Conservation (phyloP, 176 grass and related monocot genomes). For the Cymbopogon citratus region DNA sequence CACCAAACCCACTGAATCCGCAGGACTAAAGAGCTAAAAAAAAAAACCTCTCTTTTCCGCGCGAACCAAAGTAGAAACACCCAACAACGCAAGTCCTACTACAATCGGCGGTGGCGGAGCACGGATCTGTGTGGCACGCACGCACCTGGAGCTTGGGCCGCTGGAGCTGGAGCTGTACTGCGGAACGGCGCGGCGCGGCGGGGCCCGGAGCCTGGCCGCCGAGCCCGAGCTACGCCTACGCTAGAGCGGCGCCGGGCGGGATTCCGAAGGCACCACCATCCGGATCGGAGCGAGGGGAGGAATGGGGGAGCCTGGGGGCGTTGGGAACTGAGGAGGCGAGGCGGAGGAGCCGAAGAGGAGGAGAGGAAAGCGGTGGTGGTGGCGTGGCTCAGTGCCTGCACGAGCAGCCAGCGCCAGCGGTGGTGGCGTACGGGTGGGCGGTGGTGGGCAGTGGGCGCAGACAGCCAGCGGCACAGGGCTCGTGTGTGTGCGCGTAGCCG, state of each 20-base stretch:
- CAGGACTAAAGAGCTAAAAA: not conserved
- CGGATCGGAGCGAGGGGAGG: not conserved
- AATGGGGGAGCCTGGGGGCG: not conserved
- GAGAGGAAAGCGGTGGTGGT: not conserved
- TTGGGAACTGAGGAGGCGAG: not conserved
- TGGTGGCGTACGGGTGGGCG: too few relatives aligned
- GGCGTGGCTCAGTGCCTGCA: not conserved
- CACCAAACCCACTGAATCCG: not conserved
- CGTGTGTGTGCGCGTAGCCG: too few relatives aligned
- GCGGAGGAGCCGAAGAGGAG: not conserved
- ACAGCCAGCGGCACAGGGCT: too few relatives aligned
- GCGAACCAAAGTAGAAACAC: too few relatives aligned
- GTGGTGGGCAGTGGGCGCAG: too few relatives aligned
- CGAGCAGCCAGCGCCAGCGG: not conserved
- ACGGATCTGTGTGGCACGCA: slow-evolving; percentile 8
- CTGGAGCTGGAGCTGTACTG: not conserved
- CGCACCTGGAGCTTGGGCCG: not conserved
- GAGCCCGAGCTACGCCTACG: not conserved
- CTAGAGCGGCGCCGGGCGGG: not conserved
- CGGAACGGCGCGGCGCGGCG: not conserved
- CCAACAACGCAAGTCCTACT: not conserved
- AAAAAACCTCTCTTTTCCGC: not conserved
- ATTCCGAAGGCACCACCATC: not conserved
- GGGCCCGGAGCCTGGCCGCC: not conserved
- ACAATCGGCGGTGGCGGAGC: not conserved